A percentile compares a stretch with the other conserved stretches of the same genome.
Conservation (phyloP, 2,329 filamentous ascomycete species). For the Salinomyces thailandicus region DNA sequence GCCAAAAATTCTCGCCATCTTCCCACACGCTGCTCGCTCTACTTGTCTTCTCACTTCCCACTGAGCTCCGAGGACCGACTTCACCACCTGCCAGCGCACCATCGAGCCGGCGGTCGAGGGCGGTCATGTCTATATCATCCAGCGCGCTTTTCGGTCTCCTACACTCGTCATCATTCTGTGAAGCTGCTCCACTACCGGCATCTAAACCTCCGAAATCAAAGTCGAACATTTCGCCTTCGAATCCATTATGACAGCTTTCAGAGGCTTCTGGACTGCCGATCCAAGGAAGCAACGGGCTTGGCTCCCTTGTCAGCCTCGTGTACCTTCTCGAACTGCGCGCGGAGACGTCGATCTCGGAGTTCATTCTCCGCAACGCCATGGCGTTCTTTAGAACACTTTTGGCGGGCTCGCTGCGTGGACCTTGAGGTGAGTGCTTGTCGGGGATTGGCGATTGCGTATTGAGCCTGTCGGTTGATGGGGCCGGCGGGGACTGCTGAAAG, state of each 20-base stretch:
- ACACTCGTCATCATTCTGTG: constrained; percentile 3
- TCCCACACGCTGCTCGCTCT: constrained; percentile 24
- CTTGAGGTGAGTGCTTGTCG: constrained; percentile 5
- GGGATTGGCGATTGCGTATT: not conserved
- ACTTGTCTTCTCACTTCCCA: constrained; percentile 4
- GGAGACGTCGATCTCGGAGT: constrained; percentile 27
- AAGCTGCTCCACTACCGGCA: constrained; percentile 5
- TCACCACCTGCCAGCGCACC: constrained; percentile 19
- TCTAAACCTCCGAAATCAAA: constrained; percentile 8
- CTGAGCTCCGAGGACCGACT: constrained; percentile 8
- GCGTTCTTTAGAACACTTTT: constrained; percentile 31
- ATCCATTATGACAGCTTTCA: constrained; percentile 12
- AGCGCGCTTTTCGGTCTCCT: constrained; percentile 9
- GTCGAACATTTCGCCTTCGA: constrained; percentile 15
- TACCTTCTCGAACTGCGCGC: constrained; percentile 28
- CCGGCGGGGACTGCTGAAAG: too few relatives aligned
- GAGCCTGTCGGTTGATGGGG: too few relatives aligned
- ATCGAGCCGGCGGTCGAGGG: constrained; percentile 15
- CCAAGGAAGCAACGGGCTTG: constrained; percentile 25
- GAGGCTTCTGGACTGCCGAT: constrained; percentile 8
- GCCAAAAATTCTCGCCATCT: constrained; percentile 25
- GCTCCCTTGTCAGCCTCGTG: constrained; percentile 31
- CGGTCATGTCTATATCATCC: constrained; percentile 18
- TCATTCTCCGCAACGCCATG: constrained; percentile 33
- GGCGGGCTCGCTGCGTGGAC: constrained; percentile 19